Evolutionary conservation across 345 rosid species (phyloP).

Genomic region (Clarkia xantiana): DNA sequence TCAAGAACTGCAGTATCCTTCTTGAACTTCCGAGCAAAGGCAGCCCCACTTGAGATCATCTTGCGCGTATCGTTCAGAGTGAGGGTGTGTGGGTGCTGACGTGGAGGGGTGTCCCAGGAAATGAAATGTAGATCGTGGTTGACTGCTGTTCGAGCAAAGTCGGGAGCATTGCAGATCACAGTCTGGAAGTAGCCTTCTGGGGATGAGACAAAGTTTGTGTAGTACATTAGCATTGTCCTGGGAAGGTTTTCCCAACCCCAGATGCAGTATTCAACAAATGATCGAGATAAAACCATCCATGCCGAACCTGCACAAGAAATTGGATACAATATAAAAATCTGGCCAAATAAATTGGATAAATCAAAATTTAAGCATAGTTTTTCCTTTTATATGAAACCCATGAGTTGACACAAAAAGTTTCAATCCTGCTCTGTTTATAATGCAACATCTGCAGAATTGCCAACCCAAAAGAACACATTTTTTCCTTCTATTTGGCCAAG

Average conservation of each 20-base stretch:
- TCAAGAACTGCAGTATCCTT: slow-evolving; percentile 46
- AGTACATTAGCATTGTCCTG: slow-evolving; percentile 77
- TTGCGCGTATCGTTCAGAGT: slow-evolving; percentile 45
- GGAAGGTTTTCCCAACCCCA: slow-evolving; percentile 99
- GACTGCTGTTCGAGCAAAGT: slow-evolving; percentile 47
- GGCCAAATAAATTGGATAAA: neutral
- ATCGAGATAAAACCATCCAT: slow-evolving; percentile 85
- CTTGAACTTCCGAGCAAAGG: slow-evolving; percentile 80
- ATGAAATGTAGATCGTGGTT: slow-evolving; percentile 94
- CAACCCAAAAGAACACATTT: no score
- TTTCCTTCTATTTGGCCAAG: no score
- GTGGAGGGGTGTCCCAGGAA: slow-evolving; percentile 90
- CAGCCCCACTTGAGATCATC: slow-evolving; percentile 71
- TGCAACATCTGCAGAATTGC: no score
- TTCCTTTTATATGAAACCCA: neutral
- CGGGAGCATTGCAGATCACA: slow-evolving; percentile 80
- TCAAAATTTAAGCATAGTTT: neutral
- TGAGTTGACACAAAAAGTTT: no score
- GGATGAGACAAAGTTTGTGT: slow-evolving; percentile 92
- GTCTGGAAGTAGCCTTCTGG: slow-evolving; percentile 98
- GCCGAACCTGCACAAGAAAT: slow-evolving; percentile 59
- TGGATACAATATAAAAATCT: neutral
- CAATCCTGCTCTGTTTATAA: no score
- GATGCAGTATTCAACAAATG: slow-evolving; percentile 75
- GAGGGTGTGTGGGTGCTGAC: slow-evolving; percentile 78